phyloP scores from a whole-genome alignment of 208 protist species.

The Trypanosomatidae sp. region DNA sequence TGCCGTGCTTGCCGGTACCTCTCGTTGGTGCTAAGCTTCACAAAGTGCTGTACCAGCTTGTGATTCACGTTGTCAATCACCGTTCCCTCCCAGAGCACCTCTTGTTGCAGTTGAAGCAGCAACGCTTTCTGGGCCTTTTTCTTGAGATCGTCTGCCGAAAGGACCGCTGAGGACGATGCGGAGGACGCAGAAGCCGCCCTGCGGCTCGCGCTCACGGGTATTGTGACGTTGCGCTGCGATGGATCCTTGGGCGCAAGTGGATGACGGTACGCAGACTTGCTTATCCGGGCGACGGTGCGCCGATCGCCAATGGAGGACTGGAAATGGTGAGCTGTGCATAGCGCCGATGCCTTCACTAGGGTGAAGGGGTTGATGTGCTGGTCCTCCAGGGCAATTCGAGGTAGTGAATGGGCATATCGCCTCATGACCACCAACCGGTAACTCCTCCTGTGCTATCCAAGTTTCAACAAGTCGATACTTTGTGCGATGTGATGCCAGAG shows the following conservation, averaged over 20 bases:
- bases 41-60: slow-evolving; percentile 79
- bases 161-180: background rate
- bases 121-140: slow-evolving; percentile 69
- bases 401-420: background rate
- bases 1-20: slow-evolving; percentile 79
- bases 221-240: slow-evolving; percentile 64
- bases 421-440: background rate
- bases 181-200: slow-evolving; percentile 11
- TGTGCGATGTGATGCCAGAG: background rate
- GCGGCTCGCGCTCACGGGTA: slow-evolving; percentile 41
- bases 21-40: slow-evolving; percentile 59
- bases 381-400: background rate
- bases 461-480: background rate
- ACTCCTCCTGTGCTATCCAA: no score
- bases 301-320: slow-evolving; percentile 62
- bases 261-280: slow-evolving; percentile 58
- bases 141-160: slow-evolving; percentile 66
- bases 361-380: background rate
- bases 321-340: slow-evolving; percentile 13
- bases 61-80: slow-evolving; percentile 76
- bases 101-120: slow-evolving; percentile 71
- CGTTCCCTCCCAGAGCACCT: slow-evolving; percentile 87
- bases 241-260: slow-evolving; percentile 78
- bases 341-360: background rate
- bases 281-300: slow-evolving; percentile 42